Conservation (phyloP, 2,329 filamentous ascomycete genomes). For the Epicoccum sorghinum region DNA sequence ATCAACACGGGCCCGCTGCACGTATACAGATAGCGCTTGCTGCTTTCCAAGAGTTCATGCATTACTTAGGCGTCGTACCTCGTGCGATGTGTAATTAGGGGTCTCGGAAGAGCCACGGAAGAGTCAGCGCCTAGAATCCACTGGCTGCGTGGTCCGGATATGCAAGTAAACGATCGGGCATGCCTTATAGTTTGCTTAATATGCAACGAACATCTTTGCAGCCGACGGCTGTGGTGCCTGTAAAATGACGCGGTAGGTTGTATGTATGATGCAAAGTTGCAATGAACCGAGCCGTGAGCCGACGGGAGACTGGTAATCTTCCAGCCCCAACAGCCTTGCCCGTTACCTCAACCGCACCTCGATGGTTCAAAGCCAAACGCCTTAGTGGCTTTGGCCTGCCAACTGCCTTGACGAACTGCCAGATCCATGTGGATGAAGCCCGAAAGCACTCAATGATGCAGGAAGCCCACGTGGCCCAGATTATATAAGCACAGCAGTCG, state of each 20-base stretch:
- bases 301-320: not conserved
- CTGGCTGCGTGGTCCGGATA: conserved; percentile 14
- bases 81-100: conserved; percentile 10
- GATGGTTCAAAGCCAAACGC: not conserved
- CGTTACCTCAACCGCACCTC: not conserved
- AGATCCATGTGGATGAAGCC: conserved; percentile 7
- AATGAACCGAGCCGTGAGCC: not conserved
- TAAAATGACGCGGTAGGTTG: conserved; percentile 18
- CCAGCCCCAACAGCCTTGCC: not conserved
- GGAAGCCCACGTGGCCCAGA: conserved; percentile 28
- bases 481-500: conserved; percentile 16
- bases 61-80: conserved; percentile 17
- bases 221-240: conserved; percentile 15
- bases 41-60: conserved; percentile 22
- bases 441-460: conserved; percentile 12
- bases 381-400: not conserved
- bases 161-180: conserved; percentile 2
- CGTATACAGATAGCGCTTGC: conserved; percentile 16
- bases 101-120: conserved; percentile 12
- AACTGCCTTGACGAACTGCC: not conserved
- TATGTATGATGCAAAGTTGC: conserved; percentile 11
- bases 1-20: not conserved
- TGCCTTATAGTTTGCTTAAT: conserved; percentile 5
- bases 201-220: conserved; percentile 8
- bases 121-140: conserved; percentile 5